Base-by-base conservation (phyloP, 2,329 filamentous ascomycete genomes). In the Zalaria sp. region DNA sequence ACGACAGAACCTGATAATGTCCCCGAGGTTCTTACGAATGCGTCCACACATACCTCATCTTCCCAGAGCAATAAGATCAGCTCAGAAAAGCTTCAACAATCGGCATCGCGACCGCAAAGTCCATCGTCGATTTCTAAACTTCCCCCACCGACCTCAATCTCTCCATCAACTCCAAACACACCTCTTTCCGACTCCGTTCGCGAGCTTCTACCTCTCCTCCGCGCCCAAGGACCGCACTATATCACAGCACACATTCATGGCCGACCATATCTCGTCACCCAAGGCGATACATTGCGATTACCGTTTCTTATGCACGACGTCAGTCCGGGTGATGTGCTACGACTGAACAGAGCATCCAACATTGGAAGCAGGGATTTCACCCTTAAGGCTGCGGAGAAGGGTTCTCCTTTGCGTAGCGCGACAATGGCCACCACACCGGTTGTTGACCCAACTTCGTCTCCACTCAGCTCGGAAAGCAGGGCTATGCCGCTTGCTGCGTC, bases 341-440 rank as follows among this genome's bases (percentile, higher is more conserved):
- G 88, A 5, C 72, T 98, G 44, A 89, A 94, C 65, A 81, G 87
- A 43, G 91, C 87, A 25, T 81, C 77, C 34, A 69, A 81, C 41
- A 66, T 98, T 36, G 91, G 91, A 27, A 89, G 81, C 51, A 74
- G 91, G 48, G 89, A 96, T 61, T 93, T 84, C 64, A 95, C 89
- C 4, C 69, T 96, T 48, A 84, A 87, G 61, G 65, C 68, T 1
- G 84, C 83, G 4, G 66, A 73, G 4, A n/a, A 7, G 7, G 78
- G 83, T n/a, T 38, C 51, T 6, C 51, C 55, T 3, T 43, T 56
- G 9, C 57, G 53, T 37, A 57, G 53, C 34, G 45, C 47, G 8
- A 54, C 53, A 9, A 50, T 42, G 6, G 44, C 40, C 4, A 52
- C 55, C 4, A 41, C 39, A 1, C 37, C 39, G 3, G 45, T 55